A percentile compares a stretch with the other conserved stretches of the same genome.
These are phyloP conservation scores for Microcos paniculata DNA, from an alignment of 345 rosid species.

Conservation along the genomic window DNA sequence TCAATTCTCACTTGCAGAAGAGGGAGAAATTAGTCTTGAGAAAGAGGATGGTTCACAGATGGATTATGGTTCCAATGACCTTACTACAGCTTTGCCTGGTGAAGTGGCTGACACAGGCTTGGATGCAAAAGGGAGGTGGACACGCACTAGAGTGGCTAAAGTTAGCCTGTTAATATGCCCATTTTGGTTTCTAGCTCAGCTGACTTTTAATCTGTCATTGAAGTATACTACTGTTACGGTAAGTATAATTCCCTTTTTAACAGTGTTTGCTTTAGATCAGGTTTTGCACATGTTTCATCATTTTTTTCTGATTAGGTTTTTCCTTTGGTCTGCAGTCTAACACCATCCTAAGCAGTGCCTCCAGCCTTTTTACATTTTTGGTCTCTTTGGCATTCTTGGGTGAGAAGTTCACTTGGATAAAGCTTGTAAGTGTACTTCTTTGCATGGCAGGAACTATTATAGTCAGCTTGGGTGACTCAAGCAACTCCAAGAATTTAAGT, in stretches of 20 bases:
- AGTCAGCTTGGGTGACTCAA: constrained; percentile 84
- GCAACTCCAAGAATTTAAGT: constrained; percentile 50
- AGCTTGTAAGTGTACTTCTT: constrained; percentile 83
- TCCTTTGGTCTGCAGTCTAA: constrained; percentile 67
- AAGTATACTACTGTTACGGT: constrained; percentile 93
- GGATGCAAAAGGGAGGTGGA: constrained; percentile 90
- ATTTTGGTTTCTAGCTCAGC: constrained; percentile 93
- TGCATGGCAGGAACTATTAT: constrained; percentile 92
- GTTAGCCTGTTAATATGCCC: constrained; percentile 83
- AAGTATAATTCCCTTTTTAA: constrained; percentile 22
- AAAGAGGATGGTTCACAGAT: constrained; percentile 28
- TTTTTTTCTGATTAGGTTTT: constrained; percentile 11
- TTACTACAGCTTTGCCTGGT: constrained; percentile 26
- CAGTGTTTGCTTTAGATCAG: background rate
- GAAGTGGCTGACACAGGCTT: constrained; percentile 33
- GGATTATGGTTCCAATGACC: constrained; percentile 31
- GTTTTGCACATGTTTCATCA: background rate
- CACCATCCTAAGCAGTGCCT: constrained; percentile 86
- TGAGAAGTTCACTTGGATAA: constrained; percentile 88
- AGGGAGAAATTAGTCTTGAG: constrained; percentile 32
- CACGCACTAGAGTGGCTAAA: constrained; percentile 73
- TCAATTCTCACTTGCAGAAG: constrained; percentile 32
- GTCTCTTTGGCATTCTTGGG: constrained; percentile 74
- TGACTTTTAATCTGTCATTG: constrained; percentile 83
- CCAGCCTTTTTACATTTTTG: constrained; percentile 90